Percentiles rank a stretch among this genome's conserved stretches.
Conservation (phyloP, 768 basidiomycete genomes). For the Suillus subalutaceus region DNA sequence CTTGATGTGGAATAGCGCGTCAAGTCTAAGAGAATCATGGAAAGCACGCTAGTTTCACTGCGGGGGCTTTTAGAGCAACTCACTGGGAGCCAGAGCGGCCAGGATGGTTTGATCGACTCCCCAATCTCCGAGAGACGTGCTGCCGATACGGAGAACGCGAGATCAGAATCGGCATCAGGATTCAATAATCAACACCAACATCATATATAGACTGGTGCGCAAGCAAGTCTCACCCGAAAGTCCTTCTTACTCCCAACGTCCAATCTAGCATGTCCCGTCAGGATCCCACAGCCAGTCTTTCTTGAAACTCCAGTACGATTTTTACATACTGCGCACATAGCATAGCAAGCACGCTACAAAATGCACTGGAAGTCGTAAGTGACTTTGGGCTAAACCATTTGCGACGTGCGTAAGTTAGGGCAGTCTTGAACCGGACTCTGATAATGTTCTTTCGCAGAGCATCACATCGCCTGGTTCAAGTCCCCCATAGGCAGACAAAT, state of each 20-base stretch:
- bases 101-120: background rate
- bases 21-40: slow-evolving; percentile 32
- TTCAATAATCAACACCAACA: too few species aligned
- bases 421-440: background rate
- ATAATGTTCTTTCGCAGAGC: background rate
- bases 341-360: background rate
- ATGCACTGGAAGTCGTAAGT: background rate
- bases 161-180: too few species aligned
- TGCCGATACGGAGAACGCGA: background rate
- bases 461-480: background rate
- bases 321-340: background rate
- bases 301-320: background rate
- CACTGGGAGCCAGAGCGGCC: background rate
- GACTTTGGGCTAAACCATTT: background rate
- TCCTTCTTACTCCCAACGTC: too few species aligned
- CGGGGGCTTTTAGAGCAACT: background rate
- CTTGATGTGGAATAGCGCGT: slow-evolving; percentile 50
- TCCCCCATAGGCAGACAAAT: too few species aligned
- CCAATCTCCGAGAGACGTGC: background rate
- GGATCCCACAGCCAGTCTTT: background rate
- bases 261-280: too few species aligned
- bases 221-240: too few species aligned
- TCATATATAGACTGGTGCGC: too few species aligned
- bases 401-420: background rate
- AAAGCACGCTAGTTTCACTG: background rate